Evolutionary conservation across 2,329 filamentous ascomycete genomes (phyloP).

Genomic region (Ophiocordyceps camponoti-leonardi): DNA sequence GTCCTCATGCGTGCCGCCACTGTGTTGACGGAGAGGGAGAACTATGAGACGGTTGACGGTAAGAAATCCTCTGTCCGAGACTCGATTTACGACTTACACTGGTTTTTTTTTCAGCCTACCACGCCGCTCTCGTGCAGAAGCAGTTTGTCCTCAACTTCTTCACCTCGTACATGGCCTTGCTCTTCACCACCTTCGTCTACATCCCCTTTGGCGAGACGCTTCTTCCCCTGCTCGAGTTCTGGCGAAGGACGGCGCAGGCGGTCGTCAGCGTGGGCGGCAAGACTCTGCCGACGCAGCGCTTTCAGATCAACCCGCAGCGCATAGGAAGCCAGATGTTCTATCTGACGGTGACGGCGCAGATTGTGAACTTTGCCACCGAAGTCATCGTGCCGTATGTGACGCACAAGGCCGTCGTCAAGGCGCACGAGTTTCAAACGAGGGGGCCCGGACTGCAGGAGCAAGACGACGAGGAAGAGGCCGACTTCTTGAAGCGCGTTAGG

Average conservation of each 20-base stretch:
- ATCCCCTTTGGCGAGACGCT: constrained; percentile 77
- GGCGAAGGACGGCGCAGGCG: constrained; percentile 54
- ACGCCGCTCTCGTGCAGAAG: constrained; percentile 75
- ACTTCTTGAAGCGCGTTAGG: constrained; percentile 67
- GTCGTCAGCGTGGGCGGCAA: constrained; percentile 57
- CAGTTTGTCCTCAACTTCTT: constrained; percentile 95
- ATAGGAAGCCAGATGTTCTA: constrained; percentile 89
- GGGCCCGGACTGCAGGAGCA: constrained; percentile 27
- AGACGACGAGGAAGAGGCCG: constrained; percentile 61
- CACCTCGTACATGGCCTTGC: constrained; percentile 82
- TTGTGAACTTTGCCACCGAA: constrained; percentile 76
- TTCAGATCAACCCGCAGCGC: constrained; percentile 67
- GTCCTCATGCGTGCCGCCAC: constrained; percentile 63
- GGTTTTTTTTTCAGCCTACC: constrained; percentile 41
- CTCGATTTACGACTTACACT: background rate
- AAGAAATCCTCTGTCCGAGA: constrained; percentile 1
- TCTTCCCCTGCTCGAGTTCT: constrained; percentile 72
- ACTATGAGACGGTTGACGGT: constrained; percentile 75
- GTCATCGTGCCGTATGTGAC: constrained; percentile 74
- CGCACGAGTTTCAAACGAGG: constrained; percentile 54
- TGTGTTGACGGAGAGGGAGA: constrained; percentile 66
- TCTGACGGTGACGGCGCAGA: constrained; percentile 84
- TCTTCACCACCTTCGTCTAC: constrained; percentile 86
- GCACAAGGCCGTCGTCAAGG: constrained; percentile 59
- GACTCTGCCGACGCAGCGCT: constrained; percentile 45